A percentile compares a stretch with the other conserved stretches of the same genome.
Evolutionary conservation across 176 grass and related monocot species (phyloP).

Genomic region (Triticum urartu): DNA sequence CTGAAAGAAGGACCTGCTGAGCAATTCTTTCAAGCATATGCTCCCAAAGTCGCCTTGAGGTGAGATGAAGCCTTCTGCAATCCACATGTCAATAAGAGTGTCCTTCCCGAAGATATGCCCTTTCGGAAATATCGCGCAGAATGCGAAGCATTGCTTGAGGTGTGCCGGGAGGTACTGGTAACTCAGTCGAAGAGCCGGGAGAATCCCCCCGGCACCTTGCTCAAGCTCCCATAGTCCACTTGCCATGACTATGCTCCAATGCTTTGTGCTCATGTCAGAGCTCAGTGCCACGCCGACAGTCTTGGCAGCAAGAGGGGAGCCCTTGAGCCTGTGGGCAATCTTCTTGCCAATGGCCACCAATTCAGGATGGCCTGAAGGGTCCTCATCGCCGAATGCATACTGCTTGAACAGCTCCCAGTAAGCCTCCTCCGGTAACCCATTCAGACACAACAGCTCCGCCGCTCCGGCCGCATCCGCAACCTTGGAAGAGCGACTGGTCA

Average conservation of each 20-base stretch:
- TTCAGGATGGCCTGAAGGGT: neutral
- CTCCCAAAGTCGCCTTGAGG: neutral
- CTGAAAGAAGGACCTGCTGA: slow-evolving; percentile 17
- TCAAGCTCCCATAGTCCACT: slow-evolving; percentile 1
- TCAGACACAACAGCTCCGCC: neutral
- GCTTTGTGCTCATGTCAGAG: neutral
- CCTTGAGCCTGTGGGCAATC: slow-evolving; percentile 27
- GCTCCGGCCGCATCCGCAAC: slow-evolving; percentile 11
- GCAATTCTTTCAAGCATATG: slow-evolving; percentile 14
- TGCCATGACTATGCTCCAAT: slow-evolving; percentile 18
- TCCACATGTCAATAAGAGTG: slow-evolving; percentile 24
- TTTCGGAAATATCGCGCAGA: slow-evolving; percentile 22
- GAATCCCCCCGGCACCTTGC: neutral
- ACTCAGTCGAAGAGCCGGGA: slow-evolving; percentile 9
- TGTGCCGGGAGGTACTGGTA: slow-evolving; percentile 13
- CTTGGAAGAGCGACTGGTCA: slow-evolving; percentile 20
- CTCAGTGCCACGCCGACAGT: neutral
- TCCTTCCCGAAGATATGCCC: slow-evolving; percentile 1
- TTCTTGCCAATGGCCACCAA: slow-evolving; percentile 19
- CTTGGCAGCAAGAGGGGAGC: slow-evolving; percentile 30
- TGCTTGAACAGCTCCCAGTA: slow-evolving; percentile 34
- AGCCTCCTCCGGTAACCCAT: neutral
- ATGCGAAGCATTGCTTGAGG: slow-evolving; percentile 13
- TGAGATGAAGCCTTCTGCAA: slow-evolving; percentile 22
- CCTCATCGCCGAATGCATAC: slow-evolving; percentile 21